Conservation (phyloP, 345 rosid genomes). For the Triadica sebifera region DNA sequence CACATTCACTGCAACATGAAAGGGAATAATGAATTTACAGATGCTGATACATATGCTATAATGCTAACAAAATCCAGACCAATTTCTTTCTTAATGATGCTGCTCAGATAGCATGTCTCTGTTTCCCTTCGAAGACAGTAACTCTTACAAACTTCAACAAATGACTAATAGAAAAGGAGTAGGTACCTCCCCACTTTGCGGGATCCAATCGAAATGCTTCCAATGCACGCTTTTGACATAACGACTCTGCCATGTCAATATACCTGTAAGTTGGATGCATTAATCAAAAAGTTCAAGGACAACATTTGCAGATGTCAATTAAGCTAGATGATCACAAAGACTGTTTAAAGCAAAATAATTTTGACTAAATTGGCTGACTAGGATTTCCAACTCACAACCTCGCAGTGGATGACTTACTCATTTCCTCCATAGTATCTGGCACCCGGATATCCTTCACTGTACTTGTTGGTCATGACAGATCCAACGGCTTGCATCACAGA, state of each 20-base stretch:
- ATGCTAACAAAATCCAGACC: slow-evolving; percentile 4
- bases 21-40: slow-evolving; percentile 18
- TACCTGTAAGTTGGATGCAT: slow-evolving; percentile 49
- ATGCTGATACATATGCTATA: neutral
- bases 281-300: neutral
- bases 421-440: slow-evolving; percentile 99
- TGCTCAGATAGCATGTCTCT: neutral
- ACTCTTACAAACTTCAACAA: neutral
- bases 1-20: slow-evolving; percentile 72
- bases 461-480: slow-evolving; percentile 97
- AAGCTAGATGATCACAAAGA: neutral
- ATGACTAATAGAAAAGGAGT: neutral
- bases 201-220: slow-evolving; percentile 96
- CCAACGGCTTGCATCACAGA: slow-evolving; percentile 99
- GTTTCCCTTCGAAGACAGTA: slow-evolving; percentile 2
- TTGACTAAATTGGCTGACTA: neutral
- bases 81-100: neutral
- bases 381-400: neutral
- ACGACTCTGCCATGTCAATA: slow-evolving; percentile 95
- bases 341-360: neutral
- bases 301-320: neutral
- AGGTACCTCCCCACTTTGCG: slow-evolving; percentile 96
- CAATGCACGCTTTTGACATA: slow-evolving; percentile 94
- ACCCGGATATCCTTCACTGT: slow-evolving; percentile 99
- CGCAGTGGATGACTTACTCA: slow-evolving; percentile 51